Evolutionary conservation across 768 basidiomycete genomes (phyloP).

Genomic region (Boletus bicolor): DNA sequence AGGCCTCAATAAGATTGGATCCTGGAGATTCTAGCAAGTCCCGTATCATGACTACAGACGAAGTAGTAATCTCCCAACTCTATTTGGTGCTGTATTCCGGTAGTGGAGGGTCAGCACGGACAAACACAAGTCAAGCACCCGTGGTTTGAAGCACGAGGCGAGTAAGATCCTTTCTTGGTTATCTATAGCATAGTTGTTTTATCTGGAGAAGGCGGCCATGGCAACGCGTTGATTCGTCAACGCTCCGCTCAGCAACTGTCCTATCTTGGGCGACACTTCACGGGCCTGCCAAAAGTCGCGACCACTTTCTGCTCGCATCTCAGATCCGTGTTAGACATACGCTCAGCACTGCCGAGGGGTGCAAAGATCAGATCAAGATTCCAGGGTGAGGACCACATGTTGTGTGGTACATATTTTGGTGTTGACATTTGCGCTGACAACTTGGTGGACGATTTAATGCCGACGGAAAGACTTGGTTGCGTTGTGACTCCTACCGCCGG

Average conservation of each 20-base stretch:
- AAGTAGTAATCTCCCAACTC: background rate
- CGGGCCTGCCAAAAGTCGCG: background rate
- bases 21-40: too few species aligned
- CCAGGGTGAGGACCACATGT: background rate
- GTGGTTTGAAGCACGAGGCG: background rate
- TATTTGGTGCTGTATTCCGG: conserved; percentile 3
- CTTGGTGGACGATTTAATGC: background rate
- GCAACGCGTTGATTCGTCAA: background rate
- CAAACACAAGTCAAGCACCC: background rate
- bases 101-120: background rate
- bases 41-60: background rate
- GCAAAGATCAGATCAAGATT: background rate
- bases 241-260: background rate
- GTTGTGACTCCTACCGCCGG: background rate
- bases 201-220: background rate
- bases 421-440: background rate
- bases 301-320: background rate
- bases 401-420: background rate
- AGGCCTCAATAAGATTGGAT: background rate
- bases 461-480: background rate
- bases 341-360: background rate
- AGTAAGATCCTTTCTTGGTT: conserved; percentile 1
- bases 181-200: too few species aligned
- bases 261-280: background rate
- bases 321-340: background rate